phyloP scores from a whole-genome alignment of 2,329 filamentous ascomycete genomes.

The Rhynchosporium agropyri region DNA sequence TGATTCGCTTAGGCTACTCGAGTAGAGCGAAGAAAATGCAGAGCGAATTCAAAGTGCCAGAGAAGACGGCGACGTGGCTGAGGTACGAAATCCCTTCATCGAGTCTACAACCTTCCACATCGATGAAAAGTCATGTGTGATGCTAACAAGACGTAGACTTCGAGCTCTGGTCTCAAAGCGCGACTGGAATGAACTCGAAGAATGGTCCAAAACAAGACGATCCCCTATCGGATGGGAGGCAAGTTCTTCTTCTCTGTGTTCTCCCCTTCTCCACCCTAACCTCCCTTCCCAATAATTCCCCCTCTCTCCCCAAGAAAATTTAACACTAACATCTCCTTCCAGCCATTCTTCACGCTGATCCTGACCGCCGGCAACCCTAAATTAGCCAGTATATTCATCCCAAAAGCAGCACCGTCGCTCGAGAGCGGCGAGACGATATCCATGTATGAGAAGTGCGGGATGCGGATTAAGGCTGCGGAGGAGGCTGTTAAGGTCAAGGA shows the following conservation, averaged over 20 bases:
- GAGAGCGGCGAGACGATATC: slow-evolving; percentile 71
- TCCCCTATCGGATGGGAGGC: slow-evolving; percentile 92
- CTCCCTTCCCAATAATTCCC: neutral
- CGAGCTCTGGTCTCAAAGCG: slow-evolving; percentile 86
- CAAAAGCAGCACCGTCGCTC: slow-evolving; percentile 70
- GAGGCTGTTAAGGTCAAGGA: slow-evolving; percentile 86
- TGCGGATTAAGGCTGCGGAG: slow-evolving; percentile 86
- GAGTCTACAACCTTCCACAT: neutral
- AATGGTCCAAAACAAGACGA: slow-evolving; percentile 75
- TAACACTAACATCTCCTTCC: neutral
- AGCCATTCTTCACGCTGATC: slow-evolving; percentile 88
- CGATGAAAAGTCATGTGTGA: neutral
- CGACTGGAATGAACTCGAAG: slow-evolving; percentile 91
- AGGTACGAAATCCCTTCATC: slow-evolving; percentile 48
- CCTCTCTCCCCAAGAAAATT: neutral
- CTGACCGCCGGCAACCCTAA: slow-evolving; percentile 88
- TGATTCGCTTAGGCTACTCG: slow-evolving; percentile 79
- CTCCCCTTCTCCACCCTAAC: neutral
- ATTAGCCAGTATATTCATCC: slow-evolving; percentile 79
- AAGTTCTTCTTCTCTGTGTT: slow-evolving; percentile 3
- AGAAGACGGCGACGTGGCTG: slow-evolving; percentile 89
- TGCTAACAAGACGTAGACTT: slow-evolving; percentile 53
- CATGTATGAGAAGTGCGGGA: slow-evolving; percentile 97
- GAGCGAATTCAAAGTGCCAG: slow-evolving; percentile 88
- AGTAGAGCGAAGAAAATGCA: slow-evolving; percentile 87